Evolutionary conservation across 2,329 filamentous ascomycete species (phyloP).

Genomic region (Sarocladium strictum): DNA sequence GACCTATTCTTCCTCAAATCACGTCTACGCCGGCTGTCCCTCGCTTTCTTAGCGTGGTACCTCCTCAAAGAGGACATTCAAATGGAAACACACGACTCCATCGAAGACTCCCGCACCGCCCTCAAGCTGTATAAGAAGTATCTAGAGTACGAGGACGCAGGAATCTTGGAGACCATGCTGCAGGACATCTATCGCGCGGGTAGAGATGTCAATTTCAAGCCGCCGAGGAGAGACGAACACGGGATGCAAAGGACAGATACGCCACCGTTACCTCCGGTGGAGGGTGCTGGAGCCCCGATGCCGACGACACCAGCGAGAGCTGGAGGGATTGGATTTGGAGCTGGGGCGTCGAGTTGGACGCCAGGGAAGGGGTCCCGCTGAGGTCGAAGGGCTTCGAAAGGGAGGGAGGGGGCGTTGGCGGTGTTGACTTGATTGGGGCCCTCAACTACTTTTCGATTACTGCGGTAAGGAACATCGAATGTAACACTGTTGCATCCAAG

Average conservation of each 20-base stretch:
- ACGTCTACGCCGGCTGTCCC: conserved; percentile 77
- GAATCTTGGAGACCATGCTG: conserved; percentile 75
- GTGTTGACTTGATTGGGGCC: not conserved
- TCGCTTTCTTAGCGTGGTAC: conserved; percentile 88
- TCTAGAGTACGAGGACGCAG: conserved; percentile 80
- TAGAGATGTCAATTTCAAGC: conserved; percentile 44
- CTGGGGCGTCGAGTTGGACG: conserved; percentile 33
- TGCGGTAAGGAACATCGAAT: not conserved
- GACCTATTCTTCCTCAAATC: conserved; percentile 81
- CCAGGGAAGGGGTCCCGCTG: conserved; percentile 39
- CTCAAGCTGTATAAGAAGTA: conserved; percentile 86
- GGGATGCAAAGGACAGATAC: conserved; percentile 45
- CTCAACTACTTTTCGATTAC: not conserved
- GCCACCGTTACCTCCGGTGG: conserved; percentile 38
- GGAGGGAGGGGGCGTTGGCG: not conserved
- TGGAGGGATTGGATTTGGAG: conserved; percentile 29
- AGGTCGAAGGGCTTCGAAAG: conserved; percentile 13
- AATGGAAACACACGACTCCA: conserved; percentile 84
- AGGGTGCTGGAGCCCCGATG: conserved; percentile 19
- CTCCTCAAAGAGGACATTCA: conserved; percentile 93
- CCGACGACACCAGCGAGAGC: conserved; percentile 43
- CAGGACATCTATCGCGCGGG: conserved; percentile 71
- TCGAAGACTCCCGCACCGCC: conserved; percentile 90
- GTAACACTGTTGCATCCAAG: not conserved
- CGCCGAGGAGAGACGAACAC: conserved; percentile 40